Percentiles rank a stretch among this genome's conserved stretches.
These are phyloP conservation scores for Rubia peregrina DNA, from an alignment of 305 asterid species.

Conservation along the genomic window DNA sequence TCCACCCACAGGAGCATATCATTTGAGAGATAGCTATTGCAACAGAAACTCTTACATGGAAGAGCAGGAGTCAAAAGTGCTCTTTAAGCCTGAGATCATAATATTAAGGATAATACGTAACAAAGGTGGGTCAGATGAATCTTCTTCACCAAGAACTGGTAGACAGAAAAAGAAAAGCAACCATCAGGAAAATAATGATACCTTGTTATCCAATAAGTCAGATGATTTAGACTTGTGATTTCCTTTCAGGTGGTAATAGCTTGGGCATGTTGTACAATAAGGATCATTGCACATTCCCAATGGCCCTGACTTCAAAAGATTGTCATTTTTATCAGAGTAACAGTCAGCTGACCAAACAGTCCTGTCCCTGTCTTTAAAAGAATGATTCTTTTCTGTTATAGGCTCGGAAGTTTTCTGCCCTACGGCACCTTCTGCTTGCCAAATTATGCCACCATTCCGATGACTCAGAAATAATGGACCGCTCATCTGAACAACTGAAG, in stretches of 20 bases:
- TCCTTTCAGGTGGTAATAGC: constrained; percentile 32
- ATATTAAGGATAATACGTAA: too few relatives aligned
- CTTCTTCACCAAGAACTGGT: background rate
- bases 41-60: background rate
- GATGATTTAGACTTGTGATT: constrained; percentile 29
- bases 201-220: constrained; percentile 40
- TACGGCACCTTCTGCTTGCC: constrained; percentile 33
- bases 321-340: constrained; percentile 35
- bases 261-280: constrained; percentile 58
- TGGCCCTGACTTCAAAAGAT: constrained; percentile 51
- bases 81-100: background rate
- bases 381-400: constrained; percentile 41
- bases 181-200: constrained; percentile 20
- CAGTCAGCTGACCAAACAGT: constrained; percentile 32
- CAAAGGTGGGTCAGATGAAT: too few relatives aligned
- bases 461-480: constrained; percentile 46
- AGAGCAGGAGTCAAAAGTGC: background rate
- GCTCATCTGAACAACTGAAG: constrained; percentile 39
- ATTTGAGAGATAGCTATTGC: background rate
- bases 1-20: background rate
- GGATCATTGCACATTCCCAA: constrained; percentile 59
- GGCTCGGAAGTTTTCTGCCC: constrained; percentile 30
- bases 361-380: constrained; percentile 25
- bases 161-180: background rate
- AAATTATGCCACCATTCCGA: constrained; percentile 38